Percentiles rank a stretch among this genome's conserved stretches.
Conservation (phyloP, 163 green algal species). For the Scenedesmus sp. region DNA sequence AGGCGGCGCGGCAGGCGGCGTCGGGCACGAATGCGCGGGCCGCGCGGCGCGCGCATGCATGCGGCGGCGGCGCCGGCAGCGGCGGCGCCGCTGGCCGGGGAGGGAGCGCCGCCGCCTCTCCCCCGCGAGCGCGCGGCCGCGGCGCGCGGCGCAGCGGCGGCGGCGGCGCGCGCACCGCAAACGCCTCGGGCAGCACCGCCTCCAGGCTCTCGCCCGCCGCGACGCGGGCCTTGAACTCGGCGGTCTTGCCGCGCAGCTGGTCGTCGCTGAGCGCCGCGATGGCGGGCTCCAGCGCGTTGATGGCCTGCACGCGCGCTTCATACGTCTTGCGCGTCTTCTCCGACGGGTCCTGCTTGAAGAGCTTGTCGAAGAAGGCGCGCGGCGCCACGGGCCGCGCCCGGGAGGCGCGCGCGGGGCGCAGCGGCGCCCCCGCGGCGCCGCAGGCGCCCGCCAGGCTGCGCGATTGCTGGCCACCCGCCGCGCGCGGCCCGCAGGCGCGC, state of each 20-base stretch:
- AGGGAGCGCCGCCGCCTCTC: not conserved
- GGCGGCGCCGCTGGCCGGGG: not conserved
- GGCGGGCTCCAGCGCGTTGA: conserved; percentile 83
- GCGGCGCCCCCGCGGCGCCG: too few relatives aligned
- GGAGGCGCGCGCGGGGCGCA: too few relatives aligned
- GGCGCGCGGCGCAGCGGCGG: too few relatives aligned
- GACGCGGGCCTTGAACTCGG: conserved; percentile 77
- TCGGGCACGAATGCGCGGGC: too few relatives aligned
- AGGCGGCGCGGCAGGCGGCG: not conserved
- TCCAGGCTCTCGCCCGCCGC: conserved; percentile 80
- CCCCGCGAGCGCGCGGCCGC: too few relatives aligned
- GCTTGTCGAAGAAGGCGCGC: conserved; percentile 60
- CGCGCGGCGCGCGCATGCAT: too few relatives aligned
- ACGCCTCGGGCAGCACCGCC: conserved; percentile 86
- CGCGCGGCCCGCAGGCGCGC: too few relatives aligned
- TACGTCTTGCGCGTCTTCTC: conserved; percentile 73
- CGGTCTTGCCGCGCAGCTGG: conserved; percentile 86
- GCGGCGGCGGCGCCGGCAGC: not conserved
- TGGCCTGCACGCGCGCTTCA: conserved; percentile 73
- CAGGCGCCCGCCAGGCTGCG: too few relatives aligned
- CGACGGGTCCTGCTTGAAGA: conserved; percentile 69
- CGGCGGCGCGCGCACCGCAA: conserved; percentile 71
- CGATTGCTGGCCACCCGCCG: too few relatives aligned
- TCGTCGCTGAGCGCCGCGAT: conserved; percentile 86
- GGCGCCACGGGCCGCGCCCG: conserved; percentile 46